Evolutionary conservation across 129 eudicot genomes (phyloP), one percentile per base, ranked within the genome.

Genomic region (Escallonia rubra): DNA sequence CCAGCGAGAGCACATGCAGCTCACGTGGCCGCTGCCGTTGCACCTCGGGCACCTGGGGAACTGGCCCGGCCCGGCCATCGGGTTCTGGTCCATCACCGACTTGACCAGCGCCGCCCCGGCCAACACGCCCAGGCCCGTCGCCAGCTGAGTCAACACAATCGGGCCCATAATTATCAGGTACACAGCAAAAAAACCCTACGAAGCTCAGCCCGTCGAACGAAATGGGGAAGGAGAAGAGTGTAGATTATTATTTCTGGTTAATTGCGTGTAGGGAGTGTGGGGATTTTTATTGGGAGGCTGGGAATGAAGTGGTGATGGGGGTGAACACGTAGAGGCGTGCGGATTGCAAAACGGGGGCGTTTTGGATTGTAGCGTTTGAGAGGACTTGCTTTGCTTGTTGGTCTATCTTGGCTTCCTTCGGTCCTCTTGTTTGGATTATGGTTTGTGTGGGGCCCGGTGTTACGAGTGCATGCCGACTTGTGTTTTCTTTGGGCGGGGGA

Each of bases 41-140:
- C 98, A 92, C 9, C 83, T 80, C 0, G 89, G 80, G 77, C 98
- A 92, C 61, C 87, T 80, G 23, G 91, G 94, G 51, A 72, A 65
- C 71, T 78, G 76, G 8, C 90, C 86, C 51, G 87, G 76, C 41
- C 90, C 94, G 39, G 73, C 61, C 87, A 85, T 85, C 67, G 86
- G 76, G 34, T 82, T 83, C 41, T 74, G 84, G 68, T 84, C 91
- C 74, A 87, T 70, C n/a, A 76, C 87, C 5, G 93, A 83, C 64
- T 90, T 90, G 47, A 87, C 72, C 10, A 90, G 70, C 8, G 81
- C 88, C 7, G 91, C 97, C 56, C 97, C 97, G 64, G 97, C 95
- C 40, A 90, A 57, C 0, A 90, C 81, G 82, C 91, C 73, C 8
- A 90, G 66, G 4, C 97, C 95, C 40, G 96, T 83, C 1, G 96